Base-by-base conservation (phyloP, 1,284 basidiomycete species). In the Pyrrhoderma lamaoense region DNA sequence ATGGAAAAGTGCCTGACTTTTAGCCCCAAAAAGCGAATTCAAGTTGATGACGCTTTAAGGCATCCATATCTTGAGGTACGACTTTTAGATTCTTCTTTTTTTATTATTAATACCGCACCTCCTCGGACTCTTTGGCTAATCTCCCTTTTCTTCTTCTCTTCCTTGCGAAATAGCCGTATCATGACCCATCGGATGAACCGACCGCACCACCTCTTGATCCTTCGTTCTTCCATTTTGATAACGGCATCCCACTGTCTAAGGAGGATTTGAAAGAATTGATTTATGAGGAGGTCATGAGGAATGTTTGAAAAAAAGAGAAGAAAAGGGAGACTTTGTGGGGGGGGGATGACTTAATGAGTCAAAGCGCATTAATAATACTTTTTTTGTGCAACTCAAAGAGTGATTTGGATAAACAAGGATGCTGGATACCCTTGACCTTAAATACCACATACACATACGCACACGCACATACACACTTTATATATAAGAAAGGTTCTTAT, bases 1-100 rank as follows among this genome's bases (percentile, higher is more conserved):
- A 76, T 97, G 74, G 90, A 91, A 64, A 82, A 84, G 60, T 91
- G 86, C 58, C 70, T 93, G 47, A 92, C 90, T n/a, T 93, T 98
- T 67, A 94, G 89, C 58, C 96, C 95, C 1, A 86, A 85, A 61
- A 79, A 87, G 62, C 79, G 95, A 27, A 94, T 98, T 60, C 85
- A 88, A 51, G 94, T 93, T 31, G 84, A 87, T 47, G 88, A 95
- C 56, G 93, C 94, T 1, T 73, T 98, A 49, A 77, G 80, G 58
- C 96, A 98, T 68, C 93, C 95, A 0, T 99, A 98, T 67, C 75
- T 99, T 19, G 80, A 86, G 68, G 89, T 80, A 40, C 48, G 72
- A 63, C 38, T 57, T 56, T 22, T 58, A n/a, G 18, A 21, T 46
- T 42, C 14, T 37, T 40, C 8, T 36, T 54, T 49, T 47, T 8